phyloP scores from a whole-genome alignment of 2,329 filamentous ascomycete species.

The Colletotrichum endophyticum region DNA sequence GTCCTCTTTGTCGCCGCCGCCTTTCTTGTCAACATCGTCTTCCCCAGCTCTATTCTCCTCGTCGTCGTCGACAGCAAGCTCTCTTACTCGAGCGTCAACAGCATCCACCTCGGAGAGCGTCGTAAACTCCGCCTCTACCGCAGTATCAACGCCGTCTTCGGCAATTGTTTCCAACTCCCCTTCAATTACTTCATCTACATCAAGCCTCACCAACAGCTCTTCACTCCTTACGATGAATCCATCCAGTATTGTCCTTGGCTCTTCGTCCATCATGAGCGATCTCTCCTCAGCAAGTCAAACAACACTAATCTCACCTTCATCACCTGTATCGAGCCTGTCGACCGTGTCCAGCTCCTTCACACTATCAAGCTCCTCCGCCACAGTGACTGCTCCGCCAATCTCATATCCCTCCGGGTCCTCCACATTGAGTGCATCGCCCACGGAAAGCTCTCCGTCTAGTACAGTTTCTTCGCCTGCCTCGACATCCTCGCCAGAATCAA shows the following conservation, averaged over 20 bases:
- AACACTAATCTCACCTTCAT: not conserved
- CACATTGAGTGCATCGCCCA: not conserved
- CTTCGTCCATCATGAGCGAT: not conserved
- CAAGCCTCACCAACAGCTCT: not conserved
- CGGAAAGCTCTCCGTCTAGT: not conserved
- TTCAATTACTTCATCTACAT: not conserved
- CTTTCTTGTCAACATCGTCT: rapidly evolving
- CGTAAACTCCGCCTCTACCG: not conserved
- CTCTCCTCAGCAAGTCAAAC: not conserved
- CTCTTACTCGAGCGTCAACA: not conserved
- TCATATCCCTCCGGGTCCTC: not conserved
- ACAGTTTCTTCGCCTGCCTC: not conserved
- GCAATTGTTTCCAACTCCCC: not conserved
- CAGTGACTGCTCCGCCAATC: not conserved
- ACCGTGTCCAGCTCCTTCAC: not conserved
- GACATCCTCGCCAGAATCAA: not conserved
- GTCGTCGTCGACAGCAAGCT: not conserved
- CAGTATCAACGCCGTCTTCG: not conserved
- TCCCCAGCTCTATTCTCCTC: not conserved
- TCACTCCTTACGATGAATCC: not conserved
- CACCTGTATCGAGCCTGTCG: not conserved
- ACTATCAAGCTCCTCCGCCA: not conserved
- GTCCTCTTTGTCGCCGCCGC: not conserved
- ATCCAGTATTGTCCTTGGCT: not conserved
- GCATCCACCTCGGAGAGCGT: not conserved